Evolutionary conservation across 1,284 basidiomycete genomes (phyloP).

Genomic region (Leccinum subrobustum): DNA sequence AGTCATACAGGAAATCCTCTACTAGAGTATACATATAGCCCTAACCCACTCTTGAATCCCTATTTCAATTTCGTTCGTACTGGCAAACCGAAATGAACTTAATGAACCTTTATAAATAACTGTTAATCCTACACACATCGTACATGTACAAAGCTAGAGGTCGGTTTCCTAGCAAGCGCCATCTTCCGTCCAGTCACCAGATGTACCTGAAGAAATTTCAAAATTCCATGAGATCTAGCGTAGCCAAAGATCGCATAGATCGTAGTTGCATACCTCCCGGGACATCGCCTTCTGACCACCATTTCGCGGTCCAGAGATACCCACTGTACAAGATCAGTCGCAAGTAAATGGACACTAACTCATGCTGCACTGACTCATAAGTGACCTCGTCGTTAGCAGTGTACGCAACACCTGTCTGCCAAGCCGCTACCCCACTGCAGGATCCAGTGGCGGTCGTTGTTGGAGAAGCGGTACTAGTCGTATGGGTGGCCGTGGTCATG

Average conservation of each 20-base stretch:
- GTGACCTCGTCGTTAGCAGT: slow-evolving; percentile 49
- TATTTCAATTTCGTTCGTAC: neutral
- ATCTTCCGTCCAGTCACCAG: slow-evolving; percentile 58
- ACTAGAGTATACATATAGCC: neutral
- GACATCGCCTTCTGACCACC: slow-evolving; percentile 55
- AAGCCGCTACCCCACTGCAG: slow-evolving; percentile 53
- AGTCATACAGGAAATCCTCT: neutral
- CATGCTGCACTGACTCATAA: slow-evolving; percentile 42
- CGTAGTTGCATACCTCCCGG: slow-evolving; percentile 45
- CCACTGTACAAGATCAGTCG: slow-evolving; percentile 35
- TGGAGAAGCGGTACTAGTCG: slow-evolving; percentile 26
- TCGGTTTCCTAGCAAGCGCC: slow-evolving; percentile 41
- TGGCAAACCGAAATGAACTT: neutral
- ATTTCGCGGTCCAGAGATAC: slow-evolving; percentile 59
- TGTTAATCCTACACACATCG: neutral
- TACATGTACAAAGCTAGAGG: neutral
- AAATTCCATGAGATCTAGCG: neutral
- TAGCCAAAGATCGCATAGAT: neutral
- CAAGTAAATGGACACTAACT: neutral
- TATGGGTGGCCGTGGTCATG: slow-evolving; percentile 5
- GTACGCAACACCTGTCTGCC: slow-evolving; percentile 47
- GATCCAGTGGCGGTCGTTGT: slow-evolving; percentile 35
- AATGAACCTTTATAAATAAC: neutral
- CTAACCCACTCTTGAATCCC: neutral
- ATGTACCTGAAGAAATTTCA: slow-evolving; percentile 28